phyloP scores from a whole-genome alignment of 1,139 yeast species.

The Blastobotrys persicus region DNA sequence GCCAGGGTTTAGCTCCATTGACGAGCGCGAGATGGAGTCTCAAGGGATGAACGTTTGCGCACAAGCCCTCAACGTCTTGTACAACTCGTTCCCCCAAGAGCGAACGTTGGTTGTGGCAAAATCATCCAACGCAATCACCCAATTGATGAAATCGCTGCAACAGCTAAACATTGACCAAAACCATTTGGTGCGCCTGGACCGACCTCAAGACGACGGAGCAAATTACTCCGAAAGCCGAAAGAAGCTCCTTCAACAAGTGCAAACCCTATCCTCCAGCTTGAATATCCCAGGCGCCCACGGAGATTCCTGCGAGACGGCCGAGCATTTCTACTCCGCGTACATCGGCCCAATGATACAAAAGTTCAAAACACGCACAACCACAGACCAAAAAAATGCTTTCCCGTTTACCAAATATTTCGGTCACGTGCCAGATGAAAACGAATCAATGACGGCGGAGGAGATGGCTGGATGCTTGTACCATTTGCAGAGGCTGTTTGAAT shows the following conservation, averaged over 20 bases:
- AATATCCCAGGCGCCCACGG: conserved; percentile 45
- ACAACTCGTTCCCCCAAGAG: conserved; percentile 33
- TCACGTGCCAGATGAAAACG: not conserved
- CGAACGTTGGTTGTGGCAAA: conserved; percentile 41
- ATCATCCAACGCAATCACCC: not conserved
- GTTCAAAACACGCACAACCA: not conserved
- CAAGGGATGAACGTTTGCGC: conserved; percentile 48
- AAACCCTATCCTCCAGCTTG: conserved; percentile 37
- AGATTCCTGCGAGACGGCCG: conserved; percentile 45
- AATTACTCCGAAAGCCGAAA: conserved; percentile 22
- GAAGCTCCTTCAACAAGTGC: conserved; percentile 35
- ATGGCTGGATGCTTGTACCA: not conserved
- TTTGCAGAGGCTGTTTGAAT: not conserved
- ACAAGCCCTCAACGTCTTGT: conserved; percentile 30
- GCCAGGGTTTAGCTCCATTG: conserved; percentile 41
- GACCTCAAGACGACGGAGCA: not conserved
- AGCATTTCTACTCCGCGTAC: conserved; percentile 37
- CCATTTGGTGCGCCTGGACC: not conserved
- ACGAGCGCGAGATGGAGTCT: too few species aligned
- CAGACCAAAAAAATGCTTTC: not conserved
- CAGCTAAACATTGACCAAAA: not conserved
- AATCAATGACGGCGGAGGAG: too few species aligned
- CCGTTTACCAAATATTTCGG: not conserved
- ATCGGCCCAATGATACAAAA: conserved; percentile 22
- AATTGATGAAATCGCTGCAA: not conserved